These are phyloP conservation scores for Rhynchosporium secalis DNA, from an alignment of 2,329 filamentous ascomycete species.

Conservation along the genomic window DNA sequence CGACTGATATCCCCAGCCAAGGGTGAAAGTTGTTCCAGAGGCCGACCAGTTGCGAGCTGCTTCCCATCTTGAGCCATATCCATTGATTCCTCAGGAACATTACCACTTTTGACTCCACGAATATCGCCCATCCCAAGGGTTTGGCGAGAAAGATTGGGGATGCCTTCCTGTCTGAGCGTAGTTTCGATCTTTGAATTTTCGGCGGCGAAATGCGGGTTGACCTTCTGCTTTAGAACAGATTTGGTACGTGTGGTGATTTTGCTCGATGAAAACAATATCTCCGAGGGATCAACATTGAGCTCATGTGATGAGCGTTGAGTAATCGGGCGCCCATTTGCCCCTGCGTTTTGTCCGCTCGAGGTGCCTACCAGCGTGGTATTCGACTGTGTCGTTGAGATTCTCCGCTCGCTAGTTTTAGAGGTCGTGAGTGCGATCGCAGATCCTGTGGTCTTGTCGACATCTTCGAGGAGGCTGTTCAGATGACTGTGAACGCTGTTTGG, in stretches of 20 bases:
- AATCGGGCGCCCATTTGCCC: not conserved
- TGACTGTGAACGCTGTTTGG: not conserved
- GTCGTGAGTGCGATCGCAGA: not conserved
- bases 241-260: constrained; percentile 6
- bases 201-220: not conserved
- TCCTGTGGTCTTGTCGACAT: not conserved
- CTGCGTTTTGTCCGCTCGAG: not conserved
- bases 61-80: not conserved
- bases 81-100: not conserved
- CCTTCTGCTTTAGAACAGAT: constrained; percentile 19
- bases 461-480: not conserved
- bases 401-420: not conserved
- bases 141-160: not conserved
- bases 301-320: not conserved
- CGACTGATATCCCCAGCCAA: not conserved
- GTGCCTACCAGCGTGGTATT: too few relatives aligned
- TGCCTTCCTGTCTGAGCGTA: not conserved
- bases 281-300: not conserved
- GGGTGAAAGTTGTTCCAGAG: not conserved
- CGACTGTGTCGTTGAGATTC: not conserved
- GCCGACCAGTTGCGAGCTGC: not conserved
- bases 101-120: not conserved
- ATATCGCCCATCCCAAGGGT: not conserved
- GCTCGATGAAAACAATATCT: not conserved
- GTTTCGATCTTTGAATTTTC: not conserved